These are phyloP conservation scores for Rhododendron ferrugineum DNA, from an alignment of 148 eudicot species.

Conservation along the genomic window DNA sequence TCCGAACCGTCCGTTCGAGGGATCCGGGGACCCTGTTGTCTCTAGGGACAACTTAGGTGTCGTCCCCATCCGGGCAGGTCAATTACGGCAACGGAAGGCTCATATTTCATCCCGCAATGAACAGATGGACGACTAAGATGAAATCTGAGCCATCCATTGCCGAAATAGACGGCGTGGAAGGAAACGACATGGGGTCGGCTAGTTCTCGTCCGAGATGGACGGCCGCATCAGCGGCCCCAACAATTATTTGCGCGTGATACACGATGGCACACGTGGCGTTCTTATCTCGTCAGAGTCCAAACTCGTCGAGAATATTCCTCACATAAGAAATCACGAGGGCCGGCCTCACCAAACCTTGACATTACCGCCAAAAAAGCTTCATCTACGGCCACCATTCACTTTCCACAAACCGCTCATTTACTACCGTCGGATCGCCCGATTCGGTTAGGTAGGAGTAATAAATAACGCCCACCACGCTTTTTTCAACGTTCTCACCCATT, in stretches of 20 bases:
- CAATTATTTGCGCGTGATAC: neutral
- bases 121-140: no score
- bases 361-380: neutral
- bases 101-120: no score
- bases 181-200: no score
- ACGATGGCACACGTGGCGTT: neutral
- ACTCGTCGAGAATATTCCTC: neutral
- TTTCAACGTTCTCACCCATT: neutral
- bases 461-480: constrained; percentile 6
- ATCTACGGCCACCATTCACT: constrained; percentile 2
- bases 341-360: neutral
- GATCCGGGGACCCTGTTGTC: no score
- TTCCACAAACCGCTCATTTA: neutral
- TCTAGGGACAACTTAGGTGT: no score
- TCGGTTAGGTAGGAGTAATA: neutral
- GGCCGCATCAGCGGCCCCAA: no score
- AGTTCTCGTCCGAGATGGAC: no score
- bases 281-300: neutral
- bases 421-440: constrained; percentile 21
- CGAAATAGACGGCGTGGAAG: no score
- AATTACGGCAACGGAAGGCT: no score
- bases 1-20: no score
- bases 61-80: no score
- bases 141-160: no score
- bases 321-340: neutral